phyloP scores from a whole-genome alignment of 1,139 yeast species.

The Scheffersomyces illinoinensis region DNA sequence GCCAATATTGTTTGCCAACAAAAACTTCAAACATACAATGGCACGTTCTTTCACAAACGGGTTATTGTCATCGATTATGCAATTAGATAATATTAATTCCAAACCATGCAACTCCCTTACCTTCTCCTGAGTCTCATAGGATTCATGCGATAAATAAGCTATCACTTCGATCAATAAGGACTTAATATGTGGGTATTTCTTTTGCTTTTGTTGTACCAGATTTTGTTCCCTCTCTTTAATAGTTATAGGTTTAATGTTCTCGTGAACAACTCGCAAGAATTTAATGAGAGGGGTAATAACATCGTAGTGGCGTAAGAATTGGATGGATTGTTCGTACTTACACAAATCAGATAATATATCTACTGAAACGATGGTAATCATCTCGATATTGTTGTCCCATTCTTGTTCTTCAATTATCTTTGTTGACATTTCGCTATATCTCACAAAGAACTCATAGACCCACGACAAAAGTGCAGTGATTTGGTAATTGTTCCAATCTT shows the following conservation, averaged over 20 bases:
- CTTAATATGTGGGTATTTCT: constrained; percentile 60
- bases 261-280: constrained; percentile 51
- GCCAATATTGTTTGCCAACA: constrained; percentile 59
- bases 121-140: constrained; percentile 61
- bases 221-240: constrained; percentile 11
- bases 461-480: constrained; percentile 56
- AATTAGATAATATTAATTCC: constrained; percentile 71
- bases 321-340: constrained; percentile 51
- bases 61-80: constrained; percentile 83
- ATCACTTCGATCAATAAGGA: constrained; percentile 62
- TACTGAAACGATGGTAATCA: constrained; percentile 17
- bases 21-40: constrained; percentile 70
- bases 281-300: constrained; percentile 46
- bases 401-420: background rate
- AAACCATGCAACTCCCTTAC: constrained; percentile 69
- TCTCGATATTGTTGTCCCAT: constrained; percentile 4
- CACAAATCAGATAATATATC: constrained; percentile 57
- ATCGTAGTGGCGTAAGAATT: constrained; percentile 52
- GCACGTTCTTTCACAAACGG: constrained; percentile 88
- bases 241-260: constrained; percentile 30
- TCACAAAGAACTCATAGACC: constrained; percentile 44
- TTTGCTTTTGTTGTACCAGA: constrained; percentile 7
- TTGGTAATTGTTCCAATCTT: constrained; percentile 54
- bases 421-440: constrained; percentile 6
- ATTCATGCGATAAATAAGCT: constrained; percentile 53